Conservation (phyloP, 257 asterid species). For the Haberlea rhodopensis region DNA sequence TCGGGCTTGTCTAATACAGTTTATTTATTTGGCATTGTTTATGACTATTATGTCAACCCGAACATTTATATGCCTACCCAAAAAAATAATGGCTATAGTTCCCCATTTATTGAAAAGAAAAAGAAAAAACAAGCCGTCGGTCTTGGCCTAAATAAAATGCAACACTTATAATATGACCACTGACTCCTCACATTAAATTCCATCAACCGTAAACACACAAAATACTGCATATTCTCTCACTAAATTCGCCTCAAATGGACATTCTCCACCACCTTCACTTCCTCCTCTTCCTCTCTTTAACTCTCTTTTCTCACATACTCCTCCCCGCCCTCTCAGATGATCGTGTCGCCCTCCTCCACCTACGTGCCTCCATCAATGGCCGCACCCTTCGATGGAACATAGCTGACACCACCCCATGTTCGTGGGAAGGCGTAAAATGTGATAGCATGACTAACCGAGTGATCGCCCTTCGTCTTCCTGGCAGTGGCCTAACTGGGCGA, state of each 20-base stretch:
- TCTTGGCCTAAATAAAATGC: neutral
- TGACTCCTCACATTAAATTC: neutral
- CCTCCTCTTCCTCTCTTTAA: slow-evolving; percentile 25
- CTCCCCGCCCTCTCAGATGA: slow-evolving; percentile 41
- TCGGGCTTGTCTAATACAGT: no score
- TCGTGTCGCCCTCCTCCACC: slow-evolving; percentile 50
- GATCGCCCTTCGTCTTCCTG: slow-evolving; percentile 48
- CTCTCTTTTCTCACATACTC: slow-evolving; percentile 23
- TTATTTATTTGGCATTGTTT: no score
- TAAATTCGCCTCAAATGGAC: slow-evolving; percentile 20
- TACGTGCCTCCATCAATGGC: slow-evolving; percentile 40
- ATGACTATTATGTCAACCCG: no score
- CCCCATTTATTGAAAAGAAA: no score
- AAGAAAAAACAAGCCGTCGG: no score
- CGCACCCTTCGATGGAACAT: slow-evolving; percentile 51
- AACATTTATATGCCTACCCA: no score
- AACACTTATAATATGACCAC: neutral
- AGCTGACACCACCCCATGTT: slow-evolving; percentile 38
- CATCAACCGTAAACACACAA: neutral
- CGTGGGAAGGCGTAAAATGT: slow-evolving; percentile 57
- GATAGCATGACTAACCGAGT: slow-evolving; percentile 35
- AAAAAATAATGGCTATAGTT: no score
- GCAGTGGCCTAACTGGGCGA: slow-evolving; percentile 41
- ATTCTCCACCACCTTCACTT: slow-evolving; percentile 11
- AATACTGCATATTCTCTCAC: neutral